Conservation (phyloP, 257 asterid genomes). For the Anisodus tanguticus region DNA sequence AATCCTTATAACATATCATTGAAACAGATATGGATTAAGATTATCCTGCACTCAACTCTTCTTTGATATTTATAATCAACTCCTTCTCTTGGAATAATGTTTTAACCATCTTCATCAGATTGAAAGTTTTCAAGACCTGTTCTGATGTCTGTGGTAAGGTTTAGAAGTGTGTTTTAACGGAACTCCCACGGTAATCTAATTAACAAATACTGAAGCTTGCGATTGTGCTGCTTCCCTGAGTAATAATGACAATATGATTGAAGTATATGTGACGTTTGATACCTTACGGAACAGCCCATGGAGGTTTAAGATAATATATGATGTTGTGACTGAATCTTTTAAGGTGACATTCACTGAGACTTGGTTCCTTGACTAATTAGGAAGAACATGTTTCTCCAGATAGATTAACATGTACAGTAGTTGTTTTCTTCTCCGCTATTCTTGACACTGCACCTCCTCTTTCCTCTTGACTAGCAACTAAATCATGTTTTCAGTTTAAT, state of each 20-base stretch:
- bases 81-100: too few relatives aligned
- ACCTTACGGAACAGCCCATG: background rate
- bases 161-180: background rate
- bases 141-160: background rate
- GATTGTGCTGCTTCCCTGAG: background rate
- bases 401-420: background rate
- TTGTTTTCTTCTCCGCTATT: background rate
- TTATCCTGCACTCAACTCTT: background rate
- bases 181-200: background rate
- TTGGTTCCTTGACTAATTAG: slow-evolving; percentile 3
- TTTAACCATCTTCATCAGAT: background rate
- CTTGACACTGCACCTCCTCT: background rate
- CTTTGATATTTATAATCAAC: background rate
- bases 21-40: background rate
- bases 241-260: background rate
- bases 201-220: slow-evolving; percentile 11
- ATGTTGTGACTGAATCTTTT: background rate
- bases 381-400: background rate
- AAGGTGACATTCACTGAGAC: background rate
- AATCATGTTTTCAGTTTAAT: background rate
- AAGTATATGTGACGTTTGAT: background rate
- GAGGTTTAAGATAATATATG: slow-evolving; percentile 21
- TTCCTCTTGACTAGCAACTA: slow-evolving; percentile 7
- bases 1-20: background rate
- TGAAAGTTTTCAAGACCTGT: background rate